A percentile compares a stretch with the other conserved stretches of the same genome.
Conservation (phyloP, 208 protist species). For the Trypanosoma cruzi region DNA sequence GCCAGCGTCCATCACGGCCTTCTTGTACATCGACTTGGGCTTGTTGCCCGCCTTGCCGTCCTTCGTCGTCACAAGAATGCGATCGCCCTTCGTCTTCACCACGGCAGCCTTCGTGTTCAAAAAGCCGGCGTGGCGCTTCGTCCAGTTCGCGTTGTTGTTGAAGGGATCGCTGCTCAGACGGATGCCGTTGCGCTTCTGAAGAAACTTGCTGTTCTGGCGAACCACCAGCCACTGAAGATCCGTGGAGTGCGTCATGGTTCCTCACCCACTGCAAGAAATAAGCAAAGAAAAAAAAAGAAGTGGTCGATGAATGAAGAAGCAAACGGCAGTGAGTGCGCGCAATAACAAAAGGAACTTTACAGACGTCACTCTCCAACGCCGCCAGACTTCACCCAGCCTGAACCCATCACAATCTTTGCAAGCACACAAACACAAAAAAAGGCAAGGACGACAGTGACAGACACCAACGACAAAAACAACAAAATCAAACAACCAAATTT, state of each 20-base stretch:
- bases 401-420: no score
- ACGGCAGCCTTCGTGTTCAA: conserved; percentile 70
- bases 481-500: no score
- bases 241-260: conserved; percentile 78
- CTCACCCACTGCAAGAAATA: no score
- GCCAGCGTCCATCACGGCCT: conserved; percentile 61
- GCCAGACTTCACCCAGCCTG: no score
- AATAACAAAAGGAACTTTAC: no score
- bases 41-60: conserved; percentile 71
- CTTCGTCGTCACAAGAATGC: conserved; percentile 76
- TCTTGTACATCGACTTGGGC: conserved; percentile 79
- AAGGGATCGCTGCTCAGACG: conserved; percentile 86
- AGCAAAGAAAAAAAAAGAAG: no score
- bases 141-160: conserved; percentile 91
- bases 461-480: no score
- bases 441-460: no score
- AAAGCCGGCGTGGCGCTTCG: conserved; percentile 85
- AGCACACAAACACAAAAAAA: no score
- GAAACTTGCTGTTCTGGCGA: conserved; percentile 84
- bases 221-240: conserved; percentile 89
- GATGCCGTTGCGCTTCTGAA: conserved; percentile 82
- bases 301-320: no score
- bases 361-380: no score
- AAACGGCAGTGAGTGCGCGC: no score
- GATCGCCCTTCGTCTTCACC: conserved; percentile 73